A percentile compares a stretch with the other conserved stretches of the same genome.
These are phyloP conservation scores for Alternaria ethzedia DNA, from an alignment of 2,329 filamentous ascomycete genomes.

Conservation along the genomic window DNA sequence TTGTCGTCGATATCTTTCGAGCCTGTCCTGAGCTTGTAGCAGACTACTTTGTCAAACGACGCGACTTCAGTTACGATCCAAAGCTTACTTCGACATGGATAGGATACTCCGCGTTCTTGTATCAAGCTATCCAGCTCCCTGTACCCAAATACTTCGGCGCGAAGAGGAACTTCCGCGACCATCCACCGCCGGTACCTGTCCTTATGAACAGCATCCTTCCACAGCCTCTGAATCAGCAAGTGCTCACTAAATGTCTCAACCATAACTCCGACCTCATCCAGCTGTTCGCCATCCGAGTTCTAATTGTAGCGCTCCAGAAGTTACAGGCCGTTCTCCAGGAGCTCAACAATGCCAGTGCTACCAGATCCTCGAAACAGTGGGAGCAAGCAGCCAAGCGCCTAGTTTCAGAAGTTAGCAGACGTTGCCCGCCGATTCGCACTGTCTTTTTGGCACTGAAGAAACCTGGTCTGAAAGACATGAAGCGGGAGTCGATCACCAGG, in stretches of 20 bases:
- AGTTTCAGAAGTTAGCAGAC: conserved; percentile 74
- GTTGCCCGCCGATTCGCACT: conserved; percentile 83
- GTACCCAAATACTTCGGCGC: conserved; percentile 77
- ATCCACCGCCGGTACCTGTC: conserved; percentile 79
- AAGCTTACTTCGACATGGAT: conserved; percentile 95
- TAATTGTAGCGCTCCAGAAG: conserved; percentile 82
- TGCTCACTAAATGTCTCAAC: conserved; percentile 78
- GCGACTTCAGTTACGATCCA: conserved; percentile 81
- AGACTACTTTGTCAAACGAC: conserved; percentile 83
- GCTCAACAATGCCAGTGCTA: conserved; percentile 58
- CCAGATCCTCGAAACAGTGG: conserved; percentile 64
- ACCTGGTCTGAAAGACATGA: conserved; percentile 73
- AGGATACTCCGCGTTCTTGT: conserved; percentile 87
- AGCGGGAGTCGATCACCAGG: conserved; percentile 78
- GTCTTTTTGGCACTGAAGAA: conserved; percentile 76
- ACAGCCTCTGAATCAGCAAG: conserved; percentile 78
- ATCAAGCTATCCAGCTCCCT: conserved; percentile 76
- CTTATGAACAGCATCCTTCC: conserved; percentile 88
- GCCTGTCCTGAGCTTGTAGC: conserved; percentile 85
- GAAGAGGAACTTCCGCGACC: conserved; percentile 63
- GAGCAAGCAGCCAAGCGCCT: conserved; percentile 71
- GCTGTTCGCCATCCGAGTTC: conserved; percentile 81
- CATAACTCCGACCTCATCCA: conserved; percentile 79
- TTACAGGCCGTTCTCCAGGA: conserved; percentile 68
- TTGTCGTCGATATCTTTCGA: conserved; percentile 80